A percentile compares a stretch with the other conserved stretches of the same genome.
Conservation (phyloP, 2,329 filamentous ascomycete genomes). For the Knoxdaviesia capensis region DNA sequence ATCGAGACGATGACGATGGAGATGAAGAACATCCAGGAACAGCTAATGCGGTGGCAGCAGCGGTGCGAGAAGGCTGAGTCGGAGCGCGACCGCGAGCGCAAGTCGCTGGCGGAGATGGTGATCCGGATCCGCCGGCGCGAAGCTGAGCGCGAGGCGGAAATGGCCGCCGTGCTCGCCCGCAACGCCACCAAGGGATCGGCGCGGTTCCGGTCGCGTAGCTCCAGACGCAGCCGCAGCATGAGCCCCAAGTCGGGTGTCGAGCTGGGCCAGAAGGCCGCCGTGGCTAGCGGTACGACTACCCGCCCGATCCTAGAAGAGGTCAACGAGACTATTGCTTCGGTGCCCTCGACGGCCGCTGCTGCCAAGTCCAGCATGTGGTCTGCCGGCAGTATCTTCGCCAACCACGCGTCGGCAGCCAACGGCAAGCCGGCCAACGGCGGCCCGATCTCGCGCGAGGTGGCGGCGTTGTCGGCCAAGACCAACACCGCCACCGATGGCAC, state of each 20-base stretch:
- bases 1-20: conserved; percentile 61
- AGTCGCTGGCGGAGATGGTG: conserved; percentile 74
- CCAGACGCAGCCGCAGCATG: conserved; percentile 8
- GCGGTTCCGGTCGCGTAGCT: conserved; percentile 5
- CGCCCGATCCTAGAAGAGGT: too few relatives aligned
- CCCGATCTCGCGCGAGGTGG: too few relatives aligned
- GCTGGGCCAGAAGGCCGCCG: conserved; percentile 4
- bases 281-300: not conserved
- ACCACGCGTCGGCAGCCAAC: too few relatives aligned
- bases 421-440: not conserved
- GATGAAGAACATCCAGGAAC: conserved; percentile 61
- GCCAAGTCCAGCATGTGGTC: too few relatives aligned
- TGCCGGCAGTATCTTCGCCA: too few relatives aligned
- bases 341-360: too few relatives aligned
- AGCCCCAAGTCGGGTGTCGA: conserved; percentile 3
- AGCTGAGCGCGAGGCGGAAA: conserved; percentile 22
- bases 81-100: conserved; percentile 51
- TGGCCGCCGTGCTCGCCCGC: conserved; percentile 8
- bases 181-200: conserved; percentile 15
- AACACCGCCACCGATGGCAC: too few relatives aligned
- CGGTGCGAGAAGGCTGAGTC: conserved; percentile 65
- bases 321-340: too few relatives aligned
- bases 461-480: too few relatives aligned
- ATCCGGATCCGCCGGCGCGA: conserved; percentile 56
- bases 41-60: conserved; percentile 58